Evolutionary conservation across 495 filamentous ascomycete species (phyloP), one percentile per base, ranked within the genome.

Genomic region (Xylaria castorea): DNA sequence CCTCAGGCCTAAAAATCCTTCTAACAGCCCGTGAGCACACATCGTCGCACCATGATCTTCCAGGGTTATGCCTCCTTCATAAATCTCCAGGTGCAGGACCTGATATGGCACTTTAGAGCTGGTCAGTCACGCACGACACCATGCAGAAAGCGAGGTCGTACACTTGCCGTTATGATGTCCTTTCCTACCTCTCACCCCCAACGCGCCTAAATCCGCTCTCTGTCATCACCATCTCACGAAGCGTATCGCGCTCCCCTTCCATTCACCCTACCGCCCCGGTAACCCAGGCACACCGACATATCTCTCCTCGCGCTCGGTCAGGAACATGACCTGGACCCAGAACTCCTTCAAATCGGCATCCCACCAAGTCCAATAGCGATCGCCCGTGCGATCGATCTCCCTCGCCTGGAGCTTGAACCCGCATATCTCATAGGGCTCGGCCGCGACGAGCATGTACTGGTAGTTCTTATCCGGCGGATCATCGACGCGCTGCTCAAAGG

Each of bases 261-360:
- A n/a, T 40, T 38, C 25, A 5, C 38, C 18, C 36, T 71, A 73
- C 70, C 83, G 68, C 8, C 83, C 83, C 64, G 80, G 94, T 81
- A 98, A 83, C 32, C 96, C 96, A 14, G 96, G 96, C 65, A 97
- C 97, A 78, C 93, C 94, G 77, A 91, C 93, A 80, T 97, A 98
- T 73, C 96, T 85, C 87, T 98, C 96, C 85, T 98, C 96, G 66
- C 96, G 88, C 87, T 99, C 96, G 50, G 97, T 98, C 89, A 98
- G 95, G 85, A 98, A 99, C 88, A 98, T 93, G 66, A 99, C 88
- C 86, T 98, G 96, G n/a, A 98, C 87, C 93, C 94, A 98, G 78
- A 97, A 98, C 85, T 98, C 95, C 87, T 98, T 98, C 68, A 90
- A 89, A 82, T 99, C 96, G 73, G 92, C 90, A 85, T 98, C 97